Conservation (phyloP, 805 yeast genomes). For the Saturnispora serradocipensis region DNA sequence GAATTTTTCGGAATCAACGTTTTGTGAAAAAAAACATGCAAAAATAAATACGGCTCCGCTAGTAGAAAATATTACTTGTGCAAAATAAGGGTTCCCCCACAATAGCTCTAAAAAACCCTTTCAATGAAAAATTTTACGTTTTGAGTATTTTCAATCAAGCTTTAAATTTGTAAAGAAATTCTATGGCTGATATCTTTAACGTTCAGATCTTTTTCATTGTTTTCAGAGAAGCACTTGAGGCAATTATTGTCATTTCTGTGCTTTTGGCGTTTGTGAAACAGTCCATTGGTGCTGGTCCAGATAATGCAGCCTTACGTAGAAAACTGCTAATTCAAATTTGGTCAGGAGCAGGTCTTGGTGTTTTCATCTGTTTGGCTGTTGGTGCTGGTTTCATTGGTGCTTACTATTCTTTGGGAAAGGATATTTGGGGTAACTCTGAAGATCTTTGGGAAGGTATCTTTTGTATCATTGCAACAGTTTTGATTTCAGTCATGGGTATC, state of each 20-base stretch:
- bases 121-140: background rate
- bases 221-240: conserved; percentile 90
- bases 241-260: conserved; percentile 84
- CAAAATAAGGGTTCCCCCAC: background rate
- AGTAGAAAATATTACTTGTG: background rate
- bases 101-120: background rate
- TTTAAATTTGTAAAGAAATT: background rate
- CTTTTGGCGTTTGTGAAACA: conserved; percentile 86
- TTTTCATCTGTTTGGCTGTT: conserved; percentile 66
- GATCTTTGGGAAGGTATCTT: conserved; percentile 97
- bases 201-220: conserved; percentile 80
- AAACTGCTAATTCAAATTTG: conserved; percentile 56
- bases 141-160: background rate
- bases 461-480: conserved; percentile 78
- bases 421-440: conserved; percentile 81
- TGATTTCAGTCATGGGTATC: conserved; percentile 91
- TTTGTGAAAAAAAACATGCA: background rate
- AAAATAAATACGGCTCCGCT: background rate
- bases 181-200: conserved; percentile 43
- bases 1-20: background rate
- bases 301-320: conserved; percentile 42
- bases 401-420: conserved; percentile 69
- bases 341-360: conserved; percentile 69
- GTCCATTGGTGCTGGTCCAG: conserved; percentile 49
- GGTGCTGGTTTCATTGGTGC: conserved; percentile 96